These are phyloP conservation scores for Candida methanosorbosa DNA, from an alignment of 805 yeast species.

Conservation along the genomic window DNA sequence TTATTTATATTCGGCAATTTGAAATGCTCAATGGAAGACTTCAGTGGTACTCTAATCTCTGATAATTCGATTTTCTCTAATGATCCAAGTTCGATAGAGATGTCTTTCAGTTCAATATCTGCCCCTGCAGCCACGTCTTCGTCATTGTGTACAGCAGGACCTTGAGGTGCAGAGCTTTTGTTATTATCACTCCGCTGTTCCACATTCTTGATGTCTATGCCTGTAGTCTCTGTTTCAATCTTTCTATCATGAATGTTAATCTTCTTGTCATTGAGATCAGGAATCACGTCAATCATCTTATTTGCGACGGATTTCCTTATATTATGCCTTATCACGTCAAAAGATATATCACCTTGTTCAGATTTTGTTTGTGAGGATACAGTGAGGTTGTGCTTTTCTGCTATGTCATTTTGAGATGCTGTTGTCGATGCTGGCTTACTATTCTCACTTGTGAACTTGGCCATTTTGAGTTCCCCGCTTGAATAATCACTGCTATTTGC, in stretches of 20 bases:
- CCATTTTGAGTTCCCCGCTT: too few relatives aligned
- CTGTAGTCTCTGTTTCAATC: too few relatives aligned
- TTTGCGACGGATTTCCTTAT: background rate
- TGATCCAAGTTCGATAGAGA: slow-evolving; percentile 16
- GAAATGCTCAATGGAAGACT: slow-evolving; percentile 3
- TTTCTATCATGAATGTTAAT: too few relatives aligned
- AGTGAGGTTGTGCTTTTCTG: background rate
- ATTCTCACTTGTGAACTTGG: too few relatives aligned
- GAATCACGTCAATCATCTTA: too few relatives aligned
- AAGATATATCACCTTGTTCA: background rate
- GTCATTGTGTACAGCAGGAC: too few relatives aligned
- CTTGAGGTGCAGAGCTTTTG: too few relatives aligned
- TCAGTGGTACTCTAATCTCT: slow-evolving; percentile 16
- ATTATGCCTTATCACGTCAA: background rate
- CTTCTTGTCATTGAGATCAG: too few relatives aligned
- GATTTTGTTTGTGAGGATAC: background rate
- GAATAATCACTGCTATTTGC: too few relatives aligned
- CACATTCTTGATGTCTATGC: too few relatives aligned
- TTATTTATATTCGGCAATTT: slow-evolving; percentile 10
- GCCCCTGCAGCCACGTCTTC: slow-evolving; percentile 1
- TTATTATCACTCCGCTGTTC: too few relatives aligned
- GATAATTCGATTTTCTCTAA: slow-evolving; percentile 21
- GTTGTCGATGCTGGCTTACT: background rate
- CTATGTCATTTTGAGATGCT: too few relatives aligned
- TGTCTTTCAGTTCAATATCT: slow-evolving; percentile 9